Conservation (phyloP, 2,329 filamentous ascomycete genomes). For the Neonectria hederae region DNA sequence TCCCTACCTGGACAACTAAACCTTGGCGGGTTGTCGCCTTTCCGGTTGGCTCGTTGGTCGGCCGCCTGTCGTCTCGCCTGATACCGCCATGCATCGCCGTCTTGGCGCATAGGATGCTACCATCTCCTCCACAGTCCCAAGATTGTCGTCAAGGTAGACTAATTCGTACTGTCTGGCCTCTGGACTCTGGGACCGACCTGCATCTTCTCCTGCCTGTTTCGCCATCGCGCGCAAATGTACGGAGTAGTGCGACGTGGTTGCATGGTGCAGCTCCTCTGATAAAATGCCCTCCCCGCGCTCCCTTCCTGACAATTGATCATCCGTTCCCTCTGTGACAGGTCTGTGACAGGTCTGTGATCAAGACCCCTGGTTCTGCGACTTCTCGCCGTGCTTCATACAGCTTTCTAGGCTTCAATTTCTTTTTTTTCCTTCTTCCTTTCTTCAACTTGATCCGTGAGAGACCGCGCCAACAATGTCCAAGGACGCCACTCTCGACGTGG, state of each 20-base stretch:
- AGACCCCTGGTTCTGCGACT: not conserved
- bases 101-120: constrained; percentile 9
- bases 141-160: too few species aligned
- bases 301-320: not conserved
- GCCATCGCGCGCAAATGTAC: constrained; percentile 24
- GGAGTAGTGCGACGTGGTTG: constrained; percentile 14
- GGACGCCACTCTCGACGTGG: constrained; percentile 30
- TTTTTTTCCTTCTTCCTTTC: not conserved
- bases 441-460: not conserved
- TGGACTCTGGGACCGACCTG: constrained; percentile 13
- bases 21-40: not conserved
- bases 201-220: constrained; percentile 39
- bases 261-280: constrained; percentile 9
- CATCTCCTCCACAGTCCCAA: not conserved
- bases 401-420: not conserved
- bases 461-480: constrained; percentile 30
- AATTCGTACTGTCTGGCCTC: not conserved
- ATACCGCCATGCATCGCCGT: not conserved
- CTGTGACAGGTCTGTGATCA: not conserved
- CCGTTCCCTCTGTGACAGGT: not conserved
- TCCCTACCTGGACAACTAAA: not conserved
- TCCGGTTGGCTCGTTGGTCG: not conserved
- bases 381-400: not conserved
- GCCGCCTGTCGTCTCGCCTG: not conserved
- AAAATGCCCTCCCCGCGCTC: constrained; percentile 7